Percentiles rank a stretch among this genome's conserved stretches.
Evolutionary conservation across 306 rosid genomes (phyloP).

Genomic region (Cyclanthera cordifolia): DNA sequence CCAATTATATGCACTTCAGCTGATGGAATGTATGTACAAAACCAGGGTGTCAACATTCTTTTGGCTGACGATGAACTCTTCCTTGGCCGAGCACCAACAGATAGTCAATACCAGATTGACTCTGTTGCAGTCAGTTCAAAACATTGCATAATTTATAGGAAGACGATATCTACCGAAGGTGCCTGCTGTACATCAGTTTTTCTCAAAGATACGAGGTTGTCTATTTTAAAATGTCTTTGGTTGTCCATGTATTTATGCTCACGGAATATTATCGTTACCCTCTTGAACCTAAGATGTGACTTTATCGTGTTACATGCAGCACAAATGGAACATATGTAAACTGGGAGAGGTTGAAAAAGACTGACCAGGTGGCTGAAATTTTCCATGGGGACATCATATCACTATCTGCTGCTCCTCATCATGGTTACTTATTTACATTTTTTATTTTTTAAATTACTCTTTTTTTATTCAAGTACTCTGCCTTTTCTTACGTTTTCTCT

Average conservation of each 20-base stretch:
- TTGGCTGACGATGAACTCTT: conserved; percentile 61
- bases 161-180: conserved; percentile 32
- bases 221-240: neutral
- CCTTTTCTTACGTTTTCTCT: neutral
- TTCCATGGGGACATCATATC: conserved; percentile 81
- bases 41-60: conserved; percentile 68
- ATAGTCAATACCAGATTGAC: conserved; percentile 59
- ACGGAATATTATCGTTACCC: neutral
- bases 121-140: conserved; percentile 54
- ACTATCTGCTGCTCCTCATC: conserved; percentile 75
- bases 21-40: conserved; percentile 6
- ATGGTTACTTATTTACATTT: conserved; percentile 39
- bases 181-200: conserved; percentile 28
- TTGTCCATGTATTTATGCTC: neutral
- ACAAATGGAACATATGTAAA: conserved; percentile 83
- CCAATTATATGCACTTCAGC: neutral
- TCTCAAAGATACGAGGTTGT: conserved; percentile 74
- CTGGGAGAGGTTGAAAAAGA: conserved; percentile 63
- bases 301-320: conserved; percentile 37
- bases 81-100: conserved; percentile 53
- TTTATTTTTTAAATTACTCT: neutral
- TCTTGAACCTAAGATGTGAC: conserved; percentile 10
- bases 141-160: conserved; percentile 65
- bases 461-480: neutral
- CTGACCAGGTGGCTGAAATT: conserved; percentile 46